Evolutionary conservation across 805 yeast species (phyloP), one percentile per base, ranked within the genome.

Genomic region (Candida bentonensis): DNA sequence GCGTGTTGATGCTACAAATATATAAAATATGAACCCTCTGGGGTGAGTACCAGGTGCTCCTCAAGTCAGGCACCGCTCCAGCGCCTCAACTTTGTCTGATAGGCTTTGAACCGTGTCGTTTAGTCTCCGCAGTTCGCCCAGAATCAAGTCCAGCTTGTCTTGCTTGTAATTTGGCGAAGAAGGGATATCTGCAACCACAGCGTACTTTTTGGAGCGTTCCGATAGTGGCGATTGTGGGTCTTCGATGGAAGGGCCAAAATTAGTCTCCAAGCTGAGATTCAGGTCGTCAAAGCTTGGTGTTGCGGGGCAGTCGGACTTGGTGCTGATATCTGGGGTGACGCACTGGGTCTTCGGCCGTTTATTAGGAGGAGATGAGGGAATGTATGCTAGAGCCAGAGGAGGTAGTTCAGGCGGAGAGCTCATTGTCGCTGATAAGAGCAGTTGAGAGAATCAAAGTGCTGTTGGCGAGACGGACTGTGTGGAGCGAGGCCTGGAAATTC

Each of bases 231-330:
- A 30, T 17, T 30, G 36, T 9, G 17, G 11, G n/a, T 30, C 36
- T 9, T 9, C 36, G n/a, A 30, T 30, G 20, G 36, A 11, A 5
- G 36, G 36, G 20, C 36, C 36, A n/a, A 9, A 30, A 5, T 30
- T 9, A 4, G 36, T 13, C 7, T 9, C 36, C 7, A 30, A 5
- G 20, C n/a, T n/a, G 17, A 30, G 17, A 5, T 9, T 30, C 17
- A 30, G 36, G n/a, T 30, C 36, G 17, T 30, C 36, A 30, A 30
- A 30, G 5, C 36, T 17, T 30, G 36, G 36, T n/a, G 36, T 30
- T 4, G 36, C 11, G 11, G 36, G 36, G 17, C 11, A 30, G 7
- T 30, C 36, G 17, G 5, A 4, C 17, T 4, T 17, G 7, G 20
- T 11, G 5, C 17, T 30, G 7, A 13, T 13, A 5, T 30, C 36